phyloP scores from a whole-genome alignment of 768 basidiomycete genomes.

The Calocybe gangraenosa region DNA sequence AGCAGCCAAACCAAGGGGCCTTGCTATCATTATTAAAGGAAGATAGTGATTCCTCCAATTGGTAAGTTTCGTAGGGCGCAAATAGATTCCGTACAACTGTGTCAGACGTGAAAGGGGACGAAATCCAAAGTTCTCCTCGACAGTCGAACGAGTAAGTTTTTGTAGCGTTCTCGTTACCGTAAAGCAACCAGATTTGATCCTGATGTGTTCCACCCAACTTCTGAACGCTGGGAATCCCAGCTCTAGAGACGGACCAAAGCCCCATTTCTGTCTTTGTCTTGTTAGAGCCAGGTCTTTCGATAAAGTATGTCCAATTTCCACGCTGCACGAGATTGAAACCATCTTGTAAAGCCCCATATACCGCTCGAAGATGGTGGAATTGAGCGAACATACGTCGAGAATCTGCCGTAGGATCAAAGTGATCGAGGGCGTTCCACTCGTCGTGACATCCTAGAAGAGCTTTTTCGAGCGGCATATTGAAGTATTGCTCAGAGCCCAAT shows the following conservation, averaged over 20 bases:
- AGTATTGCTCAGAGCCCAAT: slow-evolving; percentile 89
- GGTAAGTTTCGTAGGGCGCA: slow-evolving; percentile 78
- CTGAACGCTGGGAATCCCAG: slow-evolving; percentile 57
- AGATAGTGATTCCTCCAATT: slow-evolving; percentile 59
- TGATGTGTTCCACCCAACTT: slow-evolving; percentile 53
- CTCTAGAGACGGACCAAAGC: slow-evolving; percentile 76
- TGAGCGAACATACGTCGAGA: slow-evolving; percentile 70
- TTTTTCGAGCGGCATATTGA: slow-evolving; percentile 85
- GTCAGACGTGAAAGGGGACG: slow-evolving; percentile 68
- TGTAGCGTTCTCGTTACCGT: slow-evolving; percentile 80
- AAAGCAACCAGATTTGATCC: slow-evolving; percentile 80
- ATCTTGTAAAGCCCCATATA: slow-evolving; percentile 77
- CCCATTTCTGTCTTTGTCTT: slow-evolving; percentile 79
- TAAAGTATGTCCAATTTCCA: slow-evolving; percentile 80
- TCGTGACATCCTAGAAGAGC: slow-evolving; percentile 80
- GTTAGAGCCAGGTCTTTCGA: slow-evolving; percentile 84
- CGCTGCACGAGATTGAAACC: slow-evolving; percentile 81
- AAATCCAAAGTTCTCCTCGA: slow-evolving; percentile 59
- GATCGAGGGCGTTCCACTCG: slow-evolving; percentile 90
- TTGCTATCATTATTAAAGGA: slow-evolving; percentile 55
- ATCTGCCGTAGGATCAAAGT: slow-evolving; percentile 88
- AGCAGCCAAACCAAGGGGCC: slow-evolving; percentile 74
- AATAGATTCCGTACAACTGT: slow-evolving; percentile 69
- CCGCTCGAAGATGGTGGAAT: slow-evolving; percentile 63
- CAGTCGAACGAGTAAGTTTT: slow-evolving; percentile 64